Percentiles rank a stretch among this genome's conserved stretches.
Evolutionary conservation across 768 basidiomycete genomes (phyloP).

Genomic region (Panaeolus papilionaceus): DNA sequence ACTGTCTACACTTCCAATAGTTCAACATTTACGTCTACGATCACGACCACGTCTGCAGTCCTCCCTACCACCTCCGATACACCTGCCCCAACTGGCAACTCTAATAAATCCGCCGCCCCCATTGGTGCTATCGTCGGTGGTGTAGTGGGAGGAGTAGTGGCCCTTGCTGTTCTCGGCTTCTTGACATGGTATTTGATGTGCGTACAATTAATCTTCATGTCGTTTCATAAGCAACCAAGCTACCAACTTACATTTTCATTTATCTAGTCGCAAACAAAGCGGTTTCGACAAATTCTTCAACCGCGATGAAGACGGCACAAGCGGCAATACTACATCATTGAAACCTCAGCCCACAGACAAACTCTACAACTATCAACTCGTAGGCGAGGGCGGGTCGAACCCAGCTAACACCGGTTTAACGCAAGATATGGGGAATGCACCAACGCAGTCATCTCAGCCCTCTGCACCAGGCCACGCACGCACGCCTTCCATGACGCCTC

Average conservation of each 20-base stretch:
- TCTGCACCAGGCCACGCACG: slow-evolving; percentile 25
- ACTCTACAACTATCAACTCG: slow-evolving; percentile 64
- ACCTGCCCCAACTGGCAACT: background rate
- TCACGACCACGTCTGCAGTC: background rate
- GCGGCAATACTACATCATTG: slow-evolving; percentile 23
- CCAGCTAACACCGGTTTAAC: slow-evolving; percentile 21
- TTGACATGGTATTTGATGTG: slow-evolving; percentile 35
- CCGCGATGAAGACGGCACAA: slow-evolving; percentile 21
- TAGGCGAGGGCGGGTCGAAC: slow-evolving; percentile 50
- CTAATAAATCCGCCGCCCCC: background rate
- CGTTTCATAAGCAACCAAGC: background rate
- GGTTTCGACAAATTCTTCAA: slow-evolving; percentile 36
- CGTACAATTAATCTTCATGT: slow-evolving; percentile 19
- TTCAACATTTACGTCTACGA: background rate
- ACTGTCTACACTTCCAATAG: background rate
- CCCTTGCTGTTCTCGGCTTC: slow-evolving; percentile 27
- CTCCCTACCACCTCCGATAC: background rate
- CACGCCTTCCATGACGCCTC: slow-evolving; percentile 34
- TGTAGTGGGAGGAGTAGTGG: slow-evolving; percentile 17
- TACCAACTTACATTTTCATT: background rate
- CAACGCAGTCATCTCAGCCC: slow-evolving; percentile 17
- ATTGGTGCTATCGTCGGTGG: slow-evolving; percentile 20
- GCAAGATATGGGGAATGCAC: slow-evolving; percentile 18
- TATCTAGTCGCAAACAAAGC: slow-evolving; percentile 19
- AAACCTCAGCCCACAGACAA: slow-evolving; percentile 35